Base-by-base conservation (phyloP, 1,139 yeast genomes). In the Dujonia santamariae region DNA sequence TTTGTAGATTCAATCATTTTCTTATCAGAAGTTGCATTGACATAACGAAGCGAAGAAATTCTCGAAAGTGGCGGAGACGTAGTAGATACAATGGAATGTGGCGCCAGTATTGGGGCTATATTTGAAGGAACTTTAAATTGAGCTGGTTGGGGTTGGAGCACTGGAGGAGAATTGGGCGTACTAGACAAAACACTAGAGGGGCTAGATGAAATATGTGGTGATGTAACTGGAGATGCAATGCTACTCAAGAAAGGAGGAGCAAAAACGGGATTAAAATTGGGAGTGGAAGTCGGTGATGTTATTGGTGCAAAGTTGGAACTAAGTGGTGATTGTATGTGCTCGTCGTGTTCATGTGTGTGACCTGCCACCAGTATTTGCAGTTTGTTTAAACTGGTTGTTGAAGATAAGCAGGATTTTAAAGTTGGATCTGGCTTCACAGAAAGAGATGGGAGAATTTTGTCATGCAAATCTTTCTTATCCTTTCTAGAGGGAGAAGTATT, bases 301-400 rank as follows among this genome's bases (percentile, higher is more conserved):
- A 17, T n/a, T 6, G 21, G 16, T 27, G 14, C 18, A 15, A 13
- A 9, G 27, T 9, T 30, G 16, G 27, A 11, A 30, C 20, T 12
- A 42, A 26, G 4, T 59, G 59, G 35, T 55, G 59, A 36, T 43
- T 44, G 26, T 41, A 54, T 21, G 61, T 59, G 30, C 57, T 52
- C 28, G 53, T 40, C 28, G 40, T 40, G 31, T 55, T 28, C 23
- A 28, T 15, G 14, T 34, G 39, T 5, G 30, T 14, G 25, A 16
- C 12, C 7, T 8, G 11, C 20, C n/a, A n/a, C n/a, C 24, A 17
- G 28, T 30, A 14, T 15, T 25, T 26, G 23, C 24, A 16, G 22
- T 16, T 4, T 19, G 35, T 26, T 32, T 26, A 32, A 21, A 17
- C 25, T 35, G 22, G 35, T 28, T 7, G 45, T 47, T 6, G 54